Base-by-base conservation (phyloP, 2,329 filamentous ascomycete species). In the Tolypocladium album region DNA sequence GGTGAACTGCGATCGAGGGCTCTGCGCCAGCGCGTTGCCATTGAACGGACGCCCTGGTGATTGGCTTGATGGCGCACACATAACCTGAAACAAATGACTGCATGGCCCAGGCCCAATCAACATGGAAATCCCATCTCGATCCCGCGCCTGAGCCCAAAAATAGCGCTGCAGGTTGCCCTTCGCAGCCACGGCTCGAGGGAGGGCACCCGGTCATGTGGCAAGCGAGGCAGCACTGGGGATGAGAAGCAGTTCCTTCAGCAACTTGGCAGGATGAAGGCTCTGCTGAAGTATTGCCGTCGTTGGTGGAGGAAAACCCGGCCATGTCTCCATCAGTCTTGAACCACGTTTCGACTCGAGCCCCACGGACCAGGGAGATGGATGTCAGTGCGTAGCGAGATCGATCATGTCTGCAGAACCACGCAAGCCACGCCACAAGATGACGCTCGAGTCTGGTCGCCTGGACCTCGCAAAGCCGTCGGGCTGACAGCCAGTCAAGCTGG, bases 61-160 rank as follows among this genome's bases (percentile, higher is more conserved):
- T 65, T 66, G 65, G 63, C n/a, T 55, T 13, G 24, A 20, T 57
- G 59, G 12, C 58, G 59, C 59, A 39, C 59, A 61, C 63, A 66
- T 66, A 59, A 64, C 63, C 65, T 66, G 65, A 67, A 67, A 67
- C 65, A 62, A 56, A 53, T 57, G 59, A 61, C 45, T 50, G 56
- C 52, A 47, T 43, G 27, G 20, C 27, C 13, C 36, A 22, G n/a
- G 38, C 15, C 64, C 62, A 66, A 65, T 66, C 61, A 65, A 42
- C 40, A 57, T 11, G 56, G 50, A 50, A 45, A 9, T 31, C 6
- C 27, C 20, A 34, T 36, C 17, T 53, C 27, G 50, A 36, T 53
- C 17, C 50, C 31, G 31, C 50, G 50, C 58, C 56, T 43, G 31
- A 45, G 20, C 50, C 63, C 61, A 65, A 67, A 66, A 67, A 66